A percentile compares a stretch with the other conserved stretches of the same genome.
Conservation (phyloP, 2,329 filamentous ascomycete species). For the Fusarium sacchari region DNA sequence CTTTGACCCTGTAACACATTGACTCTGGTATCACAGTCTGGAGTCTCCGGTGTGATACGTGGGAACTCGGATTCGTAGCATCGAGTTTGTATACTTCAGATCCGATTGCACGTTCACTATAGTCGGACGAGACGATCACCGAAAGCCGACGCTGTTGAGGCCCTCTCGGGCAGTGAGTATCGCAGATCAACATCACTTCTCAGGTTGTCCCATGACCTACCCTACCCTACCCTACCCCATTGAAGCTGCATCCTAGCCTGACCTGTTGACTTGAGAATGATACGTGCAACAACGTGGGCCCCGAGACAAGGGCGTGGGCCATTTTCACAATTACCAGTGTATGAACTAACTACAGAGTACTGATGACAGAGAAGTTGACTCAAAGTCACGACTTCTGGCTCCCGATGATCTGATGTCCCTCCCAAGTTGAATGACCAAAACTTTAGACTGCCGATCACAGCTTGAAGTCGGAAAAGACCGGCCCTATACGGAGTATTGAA, state of each 20-base stretch:
- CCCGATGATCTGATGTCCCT: slow-evolving; percentile 6
- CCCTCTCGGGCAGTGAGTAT: background rate
- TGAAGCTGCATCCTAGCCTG: background rate
- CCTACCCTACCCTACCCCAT: background rate
- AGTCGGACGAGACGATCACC: background rate
- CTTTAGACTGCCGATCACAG: slow-evolving; percentile 13
- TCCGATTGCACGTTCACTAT: background rate
- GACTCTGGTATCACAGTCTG: slow-evolving; percentile 9
- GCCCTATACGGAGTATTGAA: background rate
- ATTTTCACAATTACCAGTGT: background rate
- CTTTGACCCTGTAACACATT: slow-evolving; percentile 3
- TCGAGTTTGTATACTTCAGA: background rate
- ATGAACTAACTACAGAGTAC: background rate
- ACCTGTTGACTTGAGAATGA: background rate
- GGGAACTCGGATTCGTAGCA: background rate
- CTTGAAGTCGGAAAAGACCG: background rate
- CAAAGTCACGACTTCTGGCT: background rate
- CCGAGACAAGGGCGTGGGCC: background rate
- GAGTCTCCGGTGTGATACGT: slow-evolving; percentile 15
- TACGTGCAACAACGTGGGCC: background rate
- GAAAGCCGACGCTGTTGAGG: background rate
- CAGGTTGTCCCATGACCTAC: background rate
- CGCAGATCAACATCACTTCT: slow-evolving; percentile 9
- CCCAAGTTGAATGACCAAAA: background rate
- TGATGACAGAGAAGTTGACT: background rate